Base-by-base conservation (phyloP, 2,329 filamentous ascomycete genomes). In the Penicillium glabrum region DNA sequence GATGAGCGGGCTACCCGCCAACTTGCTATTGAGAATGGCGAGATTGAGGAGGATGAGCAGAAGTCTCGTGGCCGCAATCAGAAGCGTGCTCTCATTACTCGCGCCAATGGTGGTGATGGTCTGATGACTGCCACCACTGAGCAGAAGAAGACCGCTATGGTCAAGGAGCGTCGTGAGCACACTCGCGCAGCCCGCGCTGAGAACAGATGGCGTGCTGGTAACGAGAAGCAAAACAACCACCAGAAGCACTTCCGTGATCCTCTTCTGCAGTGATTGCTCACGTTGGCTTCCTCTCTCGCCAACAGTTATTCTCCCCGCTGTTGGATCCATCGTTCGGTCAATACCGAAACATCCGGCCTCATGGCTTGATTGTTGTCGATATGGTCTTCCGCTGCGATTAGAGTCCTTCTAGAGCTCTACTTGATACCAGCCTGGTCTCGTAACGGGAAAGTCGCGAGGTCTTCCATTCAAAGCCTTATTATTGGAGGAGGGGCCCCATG, bases 81-180 rank as follows among this genome's bases (percentile, higher is more conserved):
- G 58, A 80, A 82, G 59, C 80, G 84, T 44, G 82, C 84, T 19
- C 71, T 90, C 23, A 79, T 88, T 45, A 86, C 82, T 51, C 86
- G 91, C 59, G 87, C 86, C 21, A 87, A 91, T 61, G 88, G 87
- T n/a, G 88, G 85, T 29, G 71, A 83, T 29, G 91, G 91, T 44
- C 90, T 96, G 88, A 70, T 87, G 46, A 90, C 91, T 45, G 89
- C 91, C 7, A 86, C 85, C 6, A 88, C 89, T n/a, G 80, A 84
- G 57, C 90, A 90, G 80, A 93, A 88, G 78, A 83, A 83, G 51
- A 85, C 87, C 61, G 85, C 90, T 19, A 76, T 79, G 23, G 83
- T 83, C 46, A 81, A 84, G 9, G 89, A 93, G 75, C 86, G 88
- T 75, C 84, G 88, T 67, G 86, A 87, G 55, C 81, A 85, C 59